Conservation (phyloP, 2,329 filamentous ascomycete species). For the Akanthomyces dipterigenus region DNA sequence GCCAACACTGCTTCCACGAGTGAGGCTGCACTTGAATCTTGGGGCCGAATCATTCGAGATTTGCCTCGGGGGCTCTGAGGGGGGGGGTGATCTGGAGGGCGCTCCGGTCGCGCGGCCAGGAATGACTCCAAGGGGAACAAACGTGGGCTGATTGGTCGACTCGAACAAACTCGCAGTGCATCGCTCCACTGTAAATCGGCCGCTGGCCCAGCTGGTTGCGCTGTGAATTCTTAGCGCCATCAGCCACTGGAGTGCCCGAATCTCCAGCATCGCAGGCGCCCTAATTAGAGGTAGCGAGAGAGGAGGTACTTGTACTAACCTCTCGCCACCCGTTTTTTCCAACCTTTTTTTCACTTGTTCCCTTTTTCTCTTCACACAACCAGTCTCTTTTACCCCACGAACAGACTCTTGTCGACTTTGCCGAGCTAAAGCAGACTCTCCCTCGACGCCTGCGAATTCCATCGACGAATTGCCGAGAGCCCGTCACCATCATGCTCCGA, state of each 20-base stretch:
- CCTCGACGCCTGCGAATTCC: not conserved
- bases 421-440: not conserved
- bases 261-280: not conserved
- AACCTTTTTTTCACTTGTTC: constrained; percentile 7
- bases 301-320: not conserved
- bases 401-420: too few relatives aligned
- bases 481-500: constrained; percentile 39
- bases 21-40: too few relatives aligned
- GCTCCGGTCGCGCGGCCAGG: not conserved
- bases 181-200: not conserved
- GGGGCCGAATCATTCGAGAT: too few relatives aligned
- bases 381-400: not conserved
- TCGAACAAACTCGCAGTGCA: not conserved
- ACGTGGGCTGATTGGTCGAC: not conserved
- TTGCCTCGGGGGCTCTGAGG: too few relatives aligned
- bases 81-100: too few relatives aligned
- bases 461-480: not conserved
- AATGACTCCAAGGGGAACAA: not conserved
- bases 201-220: not conserved
- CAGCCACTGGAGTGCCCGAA: not conserved
- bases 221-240: not conserved
- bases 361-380: constrained; percentile 13
- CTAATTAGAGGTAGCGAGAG: too few relatives aligned
- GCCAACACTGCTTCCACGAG: too few relatives aligned
- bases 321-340: constrained; percentile 5